Evolutionary conservation across 2,329 filamentous ascomycete genomes (phyloP).

Genomic region (Talaromyces amestolkiae): DNA sequence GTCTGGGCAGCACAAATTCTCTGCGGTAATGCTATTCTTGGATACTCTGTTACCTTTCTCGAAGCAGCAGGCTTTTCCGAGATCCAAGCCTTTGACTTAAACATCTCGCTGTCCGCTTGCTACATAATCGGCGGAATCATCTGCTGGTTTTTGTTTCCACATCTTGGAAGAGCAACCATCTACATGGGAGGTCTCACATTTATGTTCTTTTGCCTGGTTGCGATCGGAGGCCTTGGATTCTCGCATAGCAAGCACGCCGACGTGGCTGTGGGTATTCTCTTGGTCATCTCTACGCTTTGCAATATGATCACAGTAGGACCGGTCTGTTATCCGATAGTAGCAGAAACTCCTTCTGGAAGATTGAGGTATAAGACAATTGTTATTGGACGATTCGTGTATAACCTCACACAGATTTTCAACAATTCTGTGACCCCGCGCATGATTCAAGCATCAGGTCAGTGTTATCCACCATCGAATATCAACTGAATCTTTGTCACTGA

Average conservation of each 20-base stretch:
- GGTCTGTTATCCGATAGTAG: slow-evolving; percentile 53
- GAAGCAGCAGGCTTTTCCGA: slow-evolving; percentile 40
- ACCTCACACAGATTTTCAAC: slow-evolving; percentile 72
- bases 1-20: slow-evolving; percentile 44
- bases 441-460: slow-evolving; percentile 74
- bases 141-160: slow-evolving; percentile 43
- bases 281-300: slow-evolving; percentile 53
- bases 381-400: slow-evolving; percentile 62
- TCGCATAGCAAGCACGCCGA: slow-evolving; percentile 23
- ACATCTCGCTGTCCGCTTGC: slow-evolving; percentile 43
- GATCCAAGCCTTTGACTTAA: slow-evolving; percentile 41
- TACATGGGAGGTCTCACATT: slow-evolving; percentile 42
- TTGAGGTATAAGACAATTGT: slow-evolving; percentile 46
- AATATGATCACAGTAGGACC: slow-evolving; percentile 57
- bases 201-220: slow-evolving; percentile 40
- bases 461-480: not conserved
- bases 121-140: slow-evolving; percentile 44
- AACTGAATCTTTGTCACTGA: not conserved
- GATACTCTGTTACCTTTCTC: slow-evolving; percentile 41
- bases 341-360: slow-evolving; percentile 54
- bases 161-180: slow-evolving; percentile 41
- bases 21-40: slow-evolving; percentile 39
- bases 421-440: slow-evolving; percentile 81
- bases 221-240: slow-evolving; percentile 36
- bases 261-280: slow-evolving; percentile 40